Conservation (phyloP, 169 alveolate genomes). For the Plasmodium fragile region DNA sequence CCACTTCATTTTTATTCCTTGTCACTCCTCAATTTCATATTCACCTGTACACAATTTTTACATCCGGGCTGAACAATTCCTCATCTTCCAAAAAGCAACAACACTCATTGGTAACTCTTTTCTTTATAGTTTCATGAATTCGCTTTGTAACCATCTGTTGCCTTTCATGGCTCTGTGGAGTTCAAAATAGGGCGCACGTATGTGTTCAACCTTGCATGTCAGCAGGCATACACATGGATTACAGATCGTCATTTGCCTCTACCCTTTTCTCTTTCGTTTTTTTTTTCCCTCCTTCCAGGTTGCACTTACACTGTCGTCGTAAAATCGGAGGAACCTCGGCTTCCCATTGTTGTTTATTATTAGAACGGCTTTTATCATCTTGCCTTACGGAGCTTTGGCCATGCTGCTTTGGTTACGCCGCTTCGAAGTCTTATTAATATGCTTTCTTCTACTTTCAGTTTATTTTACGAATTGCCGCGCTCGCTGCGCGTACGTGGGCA, state of each 20-base stretch:
- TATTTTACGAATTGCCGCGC: neutral
- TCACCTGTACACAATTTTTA: constrained; percentile 88
- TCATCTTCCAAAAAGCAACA: constrained; percentile 89
- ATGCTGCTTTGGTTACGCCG: neutral
- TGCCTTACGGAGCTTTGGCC: neutral
- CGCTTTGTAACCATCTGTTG: constrained; percentile 83
- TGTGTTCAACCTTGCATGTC: constrained; percentile 15
- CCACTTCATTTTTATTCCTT: neutral
- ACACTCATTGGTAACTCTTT: constrained; percentile 82
- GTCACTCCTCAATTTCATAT: neutral
- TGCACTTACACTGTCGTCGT: constrained; percentile 81
- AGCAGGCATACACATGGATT: neutral
- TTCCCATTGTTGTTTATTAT: constrained; percentile 89
- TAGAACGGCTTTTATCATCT: constrained; percentile 88
- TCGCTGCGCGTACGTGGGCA: neutral
- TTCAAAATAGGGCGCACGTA: neutral
- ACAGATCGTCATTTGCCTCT: neutral
- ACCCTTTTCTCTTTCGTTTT: neutral
- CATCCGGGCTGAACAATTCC: constrained; percentile 77
- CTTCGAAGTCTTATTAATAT: neutral
- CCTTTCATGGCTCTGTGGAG: constrained; percentile 80
- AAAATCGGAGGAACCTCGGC: constrained; percentile 89
- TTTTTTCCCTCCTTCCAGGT: neutral
- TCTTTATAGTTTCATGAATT: constrained; percentile 81
- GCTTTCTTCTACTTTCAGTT: neutral